phyloP scores from a whole-genome alignment of 1,284 basidiomycete species.

The Puccinia horiana region DNA sequence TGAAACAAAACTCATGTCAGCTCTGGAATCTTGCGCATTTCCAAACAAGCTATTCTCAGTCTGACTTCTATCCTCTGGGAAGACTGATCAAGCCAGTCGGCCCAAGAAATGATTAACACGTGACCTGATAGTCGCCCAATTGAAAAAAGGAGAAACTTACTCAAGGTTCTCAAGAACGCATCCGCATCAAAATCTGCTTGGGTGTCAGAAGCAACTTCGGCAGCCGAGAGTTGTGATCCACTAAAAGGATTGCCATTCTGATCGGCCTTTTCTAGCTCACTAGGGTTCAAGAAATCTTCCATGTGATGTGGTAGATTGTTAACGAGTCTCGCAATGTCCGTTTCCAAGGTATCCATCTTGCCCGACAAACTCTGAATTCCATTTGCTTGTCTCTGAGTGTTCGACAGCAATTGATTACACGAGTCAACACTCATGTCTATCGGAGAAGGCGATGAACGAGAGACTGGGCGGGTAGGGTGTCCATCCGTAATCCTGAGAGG shows the following conservation, averaged over 20 bases:
- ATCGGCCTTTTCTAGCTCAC: not conserved
- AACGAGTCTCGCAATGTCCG: conserved; percentile 37
- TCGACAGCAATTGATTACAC: not conserved
- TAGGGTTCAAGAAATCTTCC: not conserved
- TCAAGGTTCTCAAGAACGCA: conserved; percentile 24
- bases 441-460: conserved; percentile 1
- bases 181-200: conserved; percentile 24
- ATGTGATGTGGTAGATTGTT: conserved; percentile 26
- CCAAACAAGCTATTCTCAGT: not conserved
- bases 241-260: not conserved
- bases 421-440: not conserved
- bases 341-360: conserved; percentile 32
- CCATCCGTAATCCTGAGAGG: conserved; percentile 42
- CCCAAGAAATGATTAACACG: not conserved
- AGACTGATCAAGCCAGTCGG: not conserved
- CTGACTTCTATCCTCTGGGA: not conserved
- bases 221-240: not conserved
- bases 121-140: not conserved
- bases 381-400: conserved; percentile 16
- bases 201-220: not conserved
- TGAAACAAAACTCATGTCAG: not conserved
- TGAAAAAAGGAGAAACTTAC: not conserved
- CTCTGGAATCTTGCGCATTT: not conserved
- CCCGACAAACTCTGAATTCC: not conserved
- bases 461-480: not conserved